Base-by-base conservation (phyloP, 768 basidiomycete genomes). In the Mycena vitilis region DNA sequence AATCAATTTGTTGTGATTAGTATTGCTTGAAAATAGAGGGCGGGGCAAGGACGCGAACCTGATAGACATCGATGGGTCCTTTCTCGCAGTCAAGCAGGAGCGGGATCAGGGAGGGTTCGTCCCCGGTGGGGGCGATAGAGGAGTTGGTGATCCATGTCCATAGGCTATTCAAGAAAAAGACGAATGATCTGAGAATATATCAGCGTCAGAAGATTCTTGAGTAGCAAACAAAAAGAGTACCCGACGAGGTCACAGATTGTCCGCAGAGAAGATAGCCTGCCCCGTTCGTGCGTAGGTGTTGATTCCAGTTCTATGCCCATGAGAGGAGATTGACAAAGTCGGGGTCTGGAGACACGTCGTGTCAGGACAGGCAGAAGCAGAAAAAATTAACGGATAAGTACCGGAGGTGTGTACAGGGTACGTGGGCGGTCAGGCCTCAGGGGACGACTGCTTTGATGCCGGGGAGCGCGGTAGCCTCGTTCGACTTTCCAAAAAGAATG, bases 51-150 rank as follows among this genome's bases (percentile, higher is more conserved):
- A n/a, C n/a, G n/a, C 68, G 25, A 52, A 65, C 68, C 63, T 69
- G 63, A 18, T 49, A 62, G 13, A 65, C 37, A 52, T 65, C 57
- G 3, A 13, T 37, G n/a, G 23, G 37, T 8, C 25, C 68, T 40
- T 69, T 69, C 63, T 69, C 68, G 40, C 53, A 61, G 23, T 69
- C 68, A 10, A 25, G 10, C 7, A 51, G 37, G 11, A 68, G 11
- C n/a, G 16, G 67, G 5, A 11, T 16, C 20, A n/a, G 5, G 38
- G 23, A 47, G 16, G 15, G 22, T 23, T 38, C 16, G 6, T 40
- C n/a, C 2, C 16, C n/a, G 22, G 34, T 30, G 4, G 15, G 15
- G 34, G 55, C n/a, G 5, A 52, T 34, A 34, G 12, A 47, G 2
- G 23, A 48, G 7, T 30, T 52, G 12, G 44, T 58, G 2, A 57